Conservation (phyloP, 2,329 filamentous ascomycete genomes). For the Calcarisporium arbuscula region DNA sequence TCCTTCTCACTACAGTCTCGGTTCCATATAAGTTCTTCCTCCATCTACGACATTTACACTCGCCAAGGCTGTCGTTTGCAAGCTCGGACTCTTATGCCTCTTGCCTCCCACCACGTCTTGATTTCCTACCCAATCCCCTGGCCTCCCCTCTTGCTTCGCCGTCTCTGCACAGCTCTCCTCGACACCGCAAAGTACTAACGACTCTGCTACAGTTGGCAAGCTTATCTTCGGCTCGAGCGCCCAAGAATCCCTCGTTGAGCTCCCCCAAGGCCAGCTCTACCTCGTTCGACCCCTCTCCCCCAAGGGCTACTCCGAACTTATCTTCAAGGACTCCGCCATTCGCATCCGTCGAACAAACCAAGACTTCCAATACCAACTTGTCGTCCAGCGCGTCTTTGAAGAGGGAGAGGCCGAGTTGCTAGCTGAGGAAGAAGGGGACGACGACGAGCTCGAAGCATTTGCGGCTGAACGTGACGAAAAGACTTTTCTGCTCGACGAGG, state of each 20-base stretch:
- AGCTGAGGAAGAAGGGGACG: conserved; percentile 82
- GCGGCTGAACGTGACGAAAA: conserved; percentile 88
- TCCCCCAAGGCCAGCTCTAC: conserved; percentile 93
- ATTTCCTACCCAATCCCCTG: not conserved
- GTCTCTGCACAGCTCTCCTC: no score
- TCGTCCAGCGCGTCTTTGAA: conserved; percentile 92
- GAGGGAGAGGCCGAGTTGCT: conserved; percentile 92
- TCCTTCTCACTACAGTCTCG: no score
- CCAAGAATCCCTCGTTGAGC: conserved; percentile 90
- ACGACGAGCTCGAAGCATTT: conserved; percentile 69
- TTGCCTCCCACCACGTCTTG: conserved; percentile 1
- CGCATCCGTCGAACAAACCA: conserved; percentile 89
- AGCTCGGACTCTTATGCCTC: not conserved
- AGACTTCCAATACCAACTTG: conserved; percentile 95
- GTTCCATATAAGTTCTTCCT: conserved; percentile 5
- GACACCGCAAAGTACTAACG: conserved; percentile 1
- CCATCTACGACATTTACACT: conserved; percentile 8
- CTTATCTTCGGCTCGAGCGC: conserved; percentile 81
- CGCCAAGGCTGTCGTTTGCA: not conserved
- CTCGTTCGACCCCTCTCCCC: conserved; percentile 91
- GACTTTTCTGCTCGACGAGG: conserved; percentile 91
- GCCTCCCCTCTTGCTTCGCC: not conserved
- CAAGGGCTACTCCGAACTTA: conserved; percentile 97
- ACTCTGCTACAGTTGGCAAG: conserved; percentile 63
- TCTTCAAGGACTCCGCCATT: conserved; percentile 94